phyloP scores from a whole-genome alignment of 257 asterid species.

The Solanum lycopersicoides region DNA sequence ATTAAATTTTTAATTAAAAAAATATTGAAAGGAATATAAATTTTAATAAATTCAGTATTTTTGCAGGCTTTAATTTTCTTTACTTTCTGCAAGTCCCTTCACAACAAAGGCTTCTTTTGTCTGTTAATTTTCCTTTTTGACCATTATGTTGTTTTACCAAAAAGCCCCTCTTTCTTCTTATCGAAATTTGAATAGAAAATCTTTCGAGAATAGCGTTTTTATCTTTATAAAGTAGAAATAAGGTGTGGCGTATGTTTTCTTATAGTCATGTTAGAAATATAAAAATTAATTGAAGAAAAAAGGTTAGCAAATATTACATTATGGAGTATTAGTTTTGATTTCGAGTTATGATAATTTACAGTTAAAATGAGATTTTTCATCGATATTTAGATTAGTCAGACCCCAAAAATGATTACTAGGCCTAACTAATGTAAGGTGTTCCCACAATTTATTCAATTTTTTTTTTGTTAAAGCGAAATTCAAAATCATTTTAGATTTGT shows the following conservation, averaged over 20 bases:
- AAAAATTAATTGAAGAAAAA: neutral
- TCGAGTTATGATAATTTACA: neutral
- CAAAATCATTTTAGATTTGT: neutral
- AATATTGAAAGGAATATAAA: neutral
- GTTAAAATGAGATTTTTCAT: accelerated
- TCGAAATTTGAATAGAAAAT: accelerated
- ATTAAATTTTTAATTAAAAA: no score
- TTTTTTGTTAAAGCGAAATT: neutral
- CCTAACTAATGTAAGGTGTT: neutral
- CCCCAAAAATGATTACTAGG: neutral
- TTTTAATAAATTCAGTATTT: neutral
- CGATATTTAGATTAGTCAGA: neutral
- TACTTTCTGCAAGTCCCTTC: constrained; percentile 9
- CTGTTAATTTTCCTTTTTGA: neutral
- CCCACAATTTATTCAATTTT: neutral
- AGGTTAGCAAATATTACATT: neutral
- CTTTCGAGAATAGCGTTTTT: accelerated
- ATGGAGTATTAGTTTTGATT: neutral
- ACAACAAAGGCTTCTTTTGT: constrained; percentile 14
- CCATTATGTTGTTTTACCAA: neutral
- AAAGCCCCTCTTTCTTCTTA: neutral
- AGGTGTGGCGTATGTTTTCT: neutral
- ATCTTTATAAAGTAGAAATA: neutral
- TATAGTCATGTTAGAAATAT: neutral
- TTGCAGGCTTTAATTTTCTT: neutral